Percentiles rank a stretch among this genome's conserved stretches.
Evolutionary conservation across 495 filamentous ascomycete species (phyloP).

Genomic region (Aspergillus steynii): DNA sequence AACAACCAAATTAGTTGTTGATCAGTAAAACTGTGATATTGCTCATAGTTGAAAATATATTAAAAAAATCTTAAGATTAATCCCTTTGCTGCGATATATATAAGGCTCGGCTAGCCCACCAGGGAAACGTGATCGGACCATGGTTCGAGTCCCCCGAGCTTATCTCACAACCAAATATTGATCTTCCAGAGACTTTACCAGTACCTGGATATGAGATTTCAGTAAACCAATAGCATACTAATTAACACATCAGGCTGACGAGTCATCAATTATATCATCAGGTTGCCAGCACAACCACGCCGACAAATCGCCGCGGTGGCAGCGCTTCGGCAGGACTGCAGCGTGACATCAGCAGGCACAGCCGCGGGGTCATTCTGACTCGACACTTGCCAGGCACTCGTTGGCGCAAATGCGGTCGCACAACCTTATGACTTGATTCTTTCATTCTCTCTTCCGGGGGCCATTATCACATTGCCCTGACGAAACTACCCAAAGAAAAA

Average conservation of each 20-base stretch:
- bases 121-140: background rate
- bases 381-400: background rate
- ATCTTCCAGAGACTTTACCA: background rate
- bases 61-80: too few species aligned
- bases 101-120: background rate
- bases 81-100: background rate
- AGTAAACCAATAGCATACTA: background rate
- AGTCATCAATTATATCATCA: background rate
- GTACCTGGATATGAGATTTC: background rate
- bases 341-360: constrained; percentile 30
- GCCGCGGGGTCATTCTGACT: constrained; percentile 23
- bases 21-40: too few species aligned
- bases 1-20: too few species aligned
- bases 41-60: too few species aligned
- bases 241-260: too few species aligned
- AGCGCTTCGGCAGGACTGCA: constrained; percentile 17
- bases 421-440: background rate
- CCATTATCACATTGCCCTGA: background rate
- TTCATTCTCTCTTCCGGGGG: background rate
- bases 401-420: background rate
- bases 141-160: constrained; percentile 1
- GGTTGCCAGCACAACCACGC: background rate
- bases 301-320: too few species aligned
- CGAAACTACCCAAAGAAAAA: background rate
- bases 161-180: background rate